A percentile compares a stretch with the other conserved stretches of the same genome.
These are phyloP conservation scores for Sherardia arvensis DNA, from an alignment of 257 asterid genomes.

Conservation along the genomic window DNA sequence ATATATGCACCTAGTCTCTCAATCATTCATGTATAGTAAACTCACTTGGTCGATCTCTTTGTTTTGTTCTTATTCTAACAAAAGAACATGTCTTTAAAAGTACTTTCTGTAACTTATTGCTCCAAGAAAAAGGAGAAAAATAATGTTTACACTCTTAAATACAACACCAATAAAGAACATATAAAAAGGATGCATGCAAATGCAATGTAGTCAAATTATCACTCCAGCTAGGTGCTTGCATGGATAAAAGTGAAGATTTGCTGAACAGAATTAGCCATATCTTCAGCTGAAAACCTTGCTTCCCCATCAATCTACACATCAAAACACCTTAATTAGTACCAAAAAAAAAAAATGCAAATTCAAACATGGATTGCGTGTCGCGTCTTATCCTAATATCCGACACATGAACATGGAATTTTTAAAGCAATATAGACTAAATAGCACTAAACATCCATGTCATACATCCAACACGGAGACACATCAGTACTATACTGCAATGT, in stretches of 20 bases:
- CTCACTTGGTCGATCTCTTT: no score
- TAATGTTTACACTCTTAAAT: neutral
- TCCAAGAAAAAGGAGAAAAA: neutral
- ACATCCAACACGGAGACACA: no score
- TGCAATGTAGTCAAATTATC: neutral
- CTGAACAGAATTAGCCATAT: constrained; percentile 82
- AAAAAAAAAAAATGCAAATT: neutral
- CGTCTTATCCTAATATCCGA: no score
- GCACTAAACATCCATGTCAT: no score
- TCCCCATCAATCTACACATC: constrained; percentile 59
- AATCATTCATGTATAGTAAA: no score
- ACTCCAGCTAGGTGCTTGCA: constrained; percentile 37
- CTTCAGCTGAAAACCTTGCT: constrained; percentile 66
- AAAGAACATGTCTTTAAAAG: no score
- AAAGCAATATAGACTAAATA: no score
- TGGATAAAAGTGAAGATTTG: constrained; percentile 83
- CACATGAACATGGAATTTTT: no score
- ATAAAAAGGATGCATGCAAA: neutral
- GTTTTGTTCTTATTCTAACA: no score
- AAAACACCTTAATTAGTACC: neutral
- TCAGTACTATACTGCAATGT: no score
- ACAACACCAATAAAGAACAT: neutral
- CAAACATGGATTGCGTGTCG: no score
- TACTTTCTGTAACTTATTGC: neutral
- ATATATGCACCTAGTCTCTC: no score